Evolutionary conservation across 2,329 filamentous ascomycete genomes (phyloP).

Genomic region (Stachybotrys echinatus): DNA sequence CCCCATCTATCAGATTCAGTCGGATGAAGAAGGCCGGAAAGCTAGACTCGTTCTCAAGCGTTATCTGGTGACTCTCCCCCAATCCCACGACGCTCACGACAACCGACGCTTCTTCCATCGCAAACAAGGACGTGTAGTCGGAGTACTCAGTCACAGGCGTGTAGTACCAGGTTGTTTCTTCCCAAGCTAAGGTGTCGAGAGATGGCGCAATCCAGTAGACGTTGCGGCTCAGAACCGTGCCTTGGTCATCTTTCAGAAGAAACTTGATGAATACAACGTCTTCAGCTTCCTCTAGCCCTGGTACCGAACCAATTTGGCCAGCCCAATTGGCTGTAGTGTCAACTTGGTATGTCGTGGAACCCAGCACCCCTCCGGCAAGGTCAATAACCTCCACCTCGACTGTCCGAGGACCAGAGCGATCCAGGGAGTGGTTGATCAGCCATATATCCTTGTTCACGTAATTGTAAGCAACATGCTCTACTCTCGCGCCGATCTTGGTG

Average conservation of each 20-base stretch:
- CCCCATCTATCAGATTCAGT: conserved; percentile 40
- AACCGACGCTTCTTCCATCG: conserved; percentile 31
- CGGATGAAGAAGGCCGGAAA: conserved; percentile 54
- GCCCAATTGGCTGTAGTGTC: conserved; percentile 37
- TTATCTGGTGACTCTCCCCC: conserved; percentile 21
- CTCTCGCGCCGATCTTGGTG: conserved; percentile 42
- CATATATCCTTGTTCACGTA: conserved; percentile 41
- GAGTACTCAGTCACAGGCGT: conserved; percentile 50
- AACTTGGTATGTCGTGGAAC: conserved; percentile 20
- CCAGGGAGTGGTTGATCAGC: conserved; percentile 48
- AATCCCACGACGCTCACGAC: conserved; percentile 13
- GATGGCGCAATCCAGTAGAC: conserved; percentile 52
- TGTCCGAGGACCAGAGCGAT: conserved; percentile 29
- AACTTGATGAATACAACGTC: conserved; percentile 47
- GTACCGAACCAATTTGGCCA: conserved; percentile 22
- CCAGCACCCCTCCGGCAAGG: conserved; percentile 36
- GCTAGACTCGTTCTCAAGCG: conserved; percentile 44
- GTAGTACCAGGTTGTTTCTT: conserved; percentile 51
- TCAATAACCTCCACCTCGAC: conserved; percentile 46
- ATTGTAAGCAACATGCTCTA: conserved; percentile 52
- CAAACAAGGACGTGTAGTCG: conserved; percentile 39
- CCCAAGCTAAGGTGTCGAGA: conserved; percentile 49
- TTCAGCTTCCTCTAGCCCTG: conserved; percentile 21
- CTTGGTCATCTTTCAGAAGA: conserved; percentile 28
- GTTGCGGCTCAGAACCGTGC: conserved; percentile 43